Evolutionary conservation across 2,329 filamentous ascomycete genomes (phyloP), one percentile per base, ranked within the genome.

Genomic region (Westerdykella ornata): DNA sequence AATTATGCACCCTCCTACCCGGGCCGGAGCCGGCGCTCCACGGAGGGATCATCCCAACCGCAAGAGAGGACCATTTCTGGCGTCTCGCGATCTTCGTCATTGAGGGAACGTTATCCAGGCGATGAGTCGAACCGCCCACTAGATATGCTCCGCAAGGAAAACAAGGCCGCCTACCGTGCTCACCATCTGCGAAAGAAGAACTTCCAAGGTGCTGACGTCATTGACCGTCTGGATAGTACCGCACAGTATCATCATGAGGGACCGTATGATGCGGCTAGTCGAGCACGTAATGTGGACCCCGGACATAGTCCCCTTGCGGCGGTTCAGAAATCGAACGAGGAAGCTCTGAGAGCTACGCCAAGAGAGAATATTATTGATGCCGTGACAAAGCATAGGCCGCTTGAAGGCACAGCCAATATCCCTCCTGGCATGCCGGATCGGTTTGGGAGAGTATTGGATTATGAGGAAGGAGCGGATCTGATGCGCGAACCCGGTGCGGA

Each of bases 181-280:
- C 77, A 78, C 2, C 82, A 84, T 61, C 74, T 85, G 36, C 76
- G 75, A 53, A 84, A 81, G 60, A 77, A 75, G 56, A 72, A 81
- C 54, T 74, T 83, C 13, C 77, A 81, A 18, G 77, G 76, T 35
- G 77, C 86, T 1, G 89, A 97, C 63, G 73, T 75, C 7, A 92
- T 97, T 56, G 90, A 96, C 62, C 71, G 72, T 4, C 78, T 97
- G 1, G 90, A 95, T 60, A 74, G 75, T 2, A 65, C 76, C n/a
- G 75, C 74, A 14, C 68, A 75, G 2, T 95, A 94, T 65, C 90
- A 96, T 64, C 90, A 97, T 56, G 86, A 84, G 49, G 89, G 90
- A 0, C 90, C 90, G 0, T 97, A 85, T 54, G 90, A 97, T 61
- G 87, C 89, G 8, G 84, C 86, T 2, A 73, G 87, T 39, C 72